phyloP scores from a whole-genome alignment of 208 protist species.

The Kentomonas sorsogonicus region DNA sequence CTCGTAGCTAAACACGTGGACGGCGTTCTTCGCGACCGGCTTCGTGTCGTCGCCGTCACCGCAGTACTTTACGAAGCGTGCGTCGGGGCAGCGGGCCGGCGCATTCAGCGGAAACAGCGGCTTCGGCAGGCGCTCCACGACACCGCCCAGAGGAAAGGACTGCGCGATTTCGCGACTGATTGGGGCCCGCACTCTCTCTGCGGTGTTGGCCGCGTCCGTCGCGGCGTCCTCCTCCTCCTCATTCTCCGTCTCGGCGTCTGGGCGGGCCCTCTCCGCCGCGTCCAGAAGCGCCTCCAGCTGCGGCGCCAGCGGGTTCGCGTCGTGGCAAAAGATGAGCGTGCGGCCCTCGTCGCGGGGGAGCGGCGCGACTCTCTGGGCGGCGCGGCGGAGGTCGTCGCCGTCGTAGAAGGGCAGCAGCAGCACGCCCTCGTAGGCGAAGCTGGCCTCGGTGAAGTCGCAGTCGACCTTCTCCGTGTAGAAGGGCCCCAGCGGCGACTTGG shows the following conservation, averaged over 20 bases:
- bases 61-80: too few species aligned
- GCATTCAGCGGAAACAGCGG: too few species aligned
- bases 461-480: slow-evolving; percentile 98
- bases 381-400: slow-evolving; percentile 38
- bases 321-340: slow-evolving; percentile 76
- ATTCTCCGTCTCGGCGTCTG: background rate
- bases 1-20: slow-evolving; percentile 66
- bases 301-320: slow-evolving; percentile 25
- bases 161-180: too few species aligned
- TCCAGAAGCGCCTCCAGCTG: slow-evolving; percentile 41
- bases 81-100: too few species aligned
- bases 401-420: slow-evolving; percentile 86
- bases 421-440: slow-evolving; percentile 91
- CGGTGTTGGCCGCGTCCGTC: background rate
- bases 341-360: slow-evolving; percentile 67
- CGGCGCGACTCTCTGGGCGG: slow-evolving; percentile 57
- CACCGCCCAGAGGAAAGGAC: too few species aligned
- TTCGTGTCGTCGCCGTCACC: slow-evolving; percentile 37
- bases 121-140: too few species aligned
- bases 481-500: slow-evolving; percentile 88
- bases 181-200: too few species aligned
- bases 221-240: background rate
- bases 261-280: slow-evolving; percentile 48
- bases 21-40: slow-evolving; percentile 49
- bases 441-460: slow-evolving; percentile 96